phyloP scores from a whole-genome alignment of 2,329 filamentous ascomycete species.

The Penicillium sp. region DNA sequence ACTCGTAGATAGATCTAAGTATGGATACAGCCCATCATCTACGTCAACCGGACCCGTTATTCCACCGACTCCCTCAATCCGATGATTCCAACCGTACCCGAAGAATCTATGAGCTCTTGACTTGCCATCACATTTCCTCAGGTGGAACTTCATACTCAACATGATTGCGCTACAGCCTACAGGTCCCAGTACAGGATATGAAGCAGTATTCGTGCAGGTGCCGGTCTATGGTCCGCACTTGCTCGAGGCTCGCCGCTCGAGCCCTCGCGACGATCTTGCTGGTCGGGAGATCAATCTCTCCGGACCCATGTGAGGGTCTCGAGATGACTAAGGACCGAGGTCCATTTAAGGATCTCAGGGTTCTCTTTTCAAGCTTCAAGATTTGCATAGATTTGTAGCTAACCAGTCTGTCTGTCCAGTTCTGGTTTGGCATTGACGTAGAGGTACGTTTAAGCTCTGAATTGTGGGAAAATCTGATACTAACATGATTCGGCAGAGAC shows the following conservation, averaged over 20 bases:
- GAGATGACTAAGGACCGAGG: constrained; percentile 14
- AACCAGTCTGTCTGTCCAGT: neutral
- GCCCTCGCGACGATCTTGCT: too few relatives aligned
- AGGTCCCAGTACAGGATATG: too few relatives aligned
- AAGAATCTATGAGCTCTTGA: too few relatives aligned
- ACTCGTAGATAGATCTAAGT: too few relatives aligned
- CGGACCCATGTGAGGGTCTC: neutral
- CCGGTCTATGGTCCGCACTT: too few relatives aligned
- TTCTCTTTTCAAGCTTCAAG: too few relatives aligned
- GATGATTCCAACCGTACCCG: too few relatives aligned
- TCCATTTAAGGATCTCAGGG: neutral
- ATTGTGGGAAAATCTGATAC: neutral
- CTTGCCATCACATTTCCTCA: neutral
- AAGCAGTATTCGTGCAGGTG: neutral
- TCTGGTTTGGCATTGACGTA: neutral
- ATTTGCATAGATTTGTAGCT: too few relatives aligned
- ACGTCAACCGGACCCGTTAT: too few relatives aligned
- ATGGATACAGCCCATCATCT: too few relatives aligned
- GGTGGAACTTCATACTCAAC: neutral
- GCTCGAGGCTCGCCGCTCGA: too few relatives aligned
- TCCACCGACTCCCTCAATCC: neutral
- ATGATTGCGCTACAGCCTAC: neutral
- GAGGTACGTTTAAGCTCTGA: neutral
- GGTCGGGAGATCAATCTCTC: constrained; percentile 14
- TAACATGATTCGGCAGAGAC: neutral